Conservation (phyloP, 1,284 basidiomycete species). For the Heterobasidion irregulare region DNA sequence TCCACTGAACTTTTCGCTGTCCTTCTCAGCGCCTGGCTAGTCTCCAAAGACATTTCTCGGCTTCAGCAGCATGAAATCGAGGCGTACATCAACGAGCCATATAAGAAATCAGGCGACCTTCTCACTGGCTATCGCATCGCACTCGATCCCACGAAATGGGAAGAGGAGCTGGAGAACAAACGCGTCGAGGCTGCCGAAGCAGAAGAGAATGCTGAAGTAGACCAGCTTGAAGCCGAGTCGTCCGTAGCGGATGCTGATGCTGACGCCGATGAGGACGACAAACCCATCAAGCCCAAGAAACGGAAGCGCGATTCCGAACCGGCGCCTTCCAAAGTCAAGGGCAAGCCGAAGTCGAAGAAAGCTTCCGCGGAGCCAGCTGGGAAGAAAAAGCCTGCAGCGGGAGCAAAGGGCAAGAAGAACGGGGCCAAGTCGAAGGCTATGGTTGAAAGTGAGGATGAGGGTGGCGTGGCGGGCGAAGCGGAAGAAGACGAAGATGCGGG, state of each 20-base stretch:
- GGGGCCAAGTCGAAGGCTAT: slow-evolving; percentile 54
- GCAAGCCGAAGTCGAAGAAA: slow-evolving; percentile 56
- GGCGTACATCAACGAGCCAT: slow-evolving; percentile 67
- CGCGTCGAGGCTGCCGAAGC: slow-evolving; percentile 40
- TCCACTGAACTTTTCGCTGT: slow-evolving; percentile 5
- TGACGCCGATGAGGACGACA: slow-evolving; percentile 38
- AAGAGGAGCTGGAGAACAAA: slow-evolving; percentile 43
- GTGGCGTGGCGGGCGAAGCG: slow-evolving; percentile 20
- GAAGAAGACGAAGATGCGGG: slow-evolving; percentile 40
- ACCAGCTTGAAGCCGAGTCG: slow-evolving; percentile 43
- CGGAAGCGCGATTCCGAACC: slow-evolving; percentile 43
- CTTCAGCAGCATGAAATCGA: slow-evolving; percentile 80
- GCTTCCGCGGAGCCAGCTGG: slow-evolving; percentile 33
- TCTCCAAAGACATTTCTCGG: slow-evolving; percentile 74
- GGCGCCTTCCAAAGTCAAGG: slow-evolving; percentile 24
- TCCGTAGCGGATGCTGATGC: slow-evolving; percentile 47
- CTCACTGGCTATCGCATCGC: slow-evolving; percentile 79
- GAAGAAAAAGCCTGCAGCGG: slow-evolving; percentile 28
- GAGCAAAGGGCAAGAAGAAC: slow-evolving; percentile 47
- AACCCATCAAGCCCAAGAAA: slow-evolving; percentile 28
- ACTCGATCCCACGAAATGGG: slow-evolving; percentile 74
- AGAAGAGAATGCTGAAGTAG: slow-evolving; percentile 60
- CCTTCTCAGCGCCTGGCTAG: slow-evolving; percentile 72
- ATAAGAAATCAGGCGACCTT: slow-evolving; percentile 73
- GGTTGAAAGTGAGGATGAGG: slow-evolving; percentile 71